These are phyloP conservation scores for Aspergillus wentii DNA, from an alignment of 495 filamentous ascomycete species.

Conservation along the genomic window DNA sequence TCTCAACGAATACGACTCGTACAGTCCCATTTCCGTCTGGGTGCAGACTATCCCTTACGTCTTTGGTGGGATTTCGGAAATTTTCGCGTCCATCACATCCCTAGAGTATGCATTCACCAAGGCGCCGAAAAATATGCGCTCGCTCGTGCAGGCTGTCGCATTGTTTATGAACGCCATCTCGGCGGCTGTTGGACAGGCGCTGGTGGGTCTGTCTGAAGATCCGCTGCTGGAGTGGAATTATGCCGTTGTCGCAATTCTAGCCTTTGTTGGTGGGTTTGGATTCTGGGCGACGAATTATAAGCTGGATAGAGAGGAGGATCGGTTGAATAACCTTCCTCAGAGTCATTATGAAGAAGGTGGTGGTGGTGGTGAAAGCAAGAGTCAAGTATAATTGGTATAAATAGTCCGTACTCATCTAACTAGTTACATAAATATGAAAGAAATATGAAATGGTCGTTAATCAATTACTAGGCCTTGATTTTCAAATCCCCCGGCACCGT, in stretches of 20 bases:
- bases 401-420: too few species aligned
- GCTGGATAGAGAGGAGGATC: conserved; percentile 60
- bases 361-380: too few species aligned
- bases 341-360: conserved; percentile 18
- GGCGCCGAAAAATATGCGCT: conserved; percentile 73
- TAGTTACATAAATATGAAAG: too few species aligned
- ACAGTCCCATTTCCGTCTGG: conserved; percentile 55
- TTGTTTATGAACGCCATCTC: conserved; percentile 69
- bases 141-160: conserved; percentile 61
- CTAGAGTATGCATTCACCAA: conserved; percentile 76
- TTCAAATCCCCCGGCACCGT: conserved; percentile 25
- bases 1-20: conserved; percentile 18
- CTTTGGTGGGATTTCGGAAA: conserved; percentile 68
- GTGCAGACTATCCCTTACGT: conserved; percentile 61
- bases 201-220: conserved; percentile 61
- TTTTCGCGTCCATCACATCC: conserved; percentile 60
- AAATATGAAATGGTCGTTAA: too few species aligned
- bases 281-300: conserved; percentile 60
- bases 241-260: conserved; percentile 54
- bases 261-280: conserved; percentile 49
- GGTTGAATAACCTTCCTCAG: conserved; percentile 46
- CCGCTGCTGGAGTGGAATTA: conserved; percentile 67
- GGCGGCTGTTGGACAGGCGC: conserved; percentile 62
- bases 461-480: conserved; percentile 18
- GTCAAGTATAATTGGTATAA: conserved; percentile 1